Conservation (phyloP, 192 early-diverging fungal genomes). For the Podila minutissima region DNA sequence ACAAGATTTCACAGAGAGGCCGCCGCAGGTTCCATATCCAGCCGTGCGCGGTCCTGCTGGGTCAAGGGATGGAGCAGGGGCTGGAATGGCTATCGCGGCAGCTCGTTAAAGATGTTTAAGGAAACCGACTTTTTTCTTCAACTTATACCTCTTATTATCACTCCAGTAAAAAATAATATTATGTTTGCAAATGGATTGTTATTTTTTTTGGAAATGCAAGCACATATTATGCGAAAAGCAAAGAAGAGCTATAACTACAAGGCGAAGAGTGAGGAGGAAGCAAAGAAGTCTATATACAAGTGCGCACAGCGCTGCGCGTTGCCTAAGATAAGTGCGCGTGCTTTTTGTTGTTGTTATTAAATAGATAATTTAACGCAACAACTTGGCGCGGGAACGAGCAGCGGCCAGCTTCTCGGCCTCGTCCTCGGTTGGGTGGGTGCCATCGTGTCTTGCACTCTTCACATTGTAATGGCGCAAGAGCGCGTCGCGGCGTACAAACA, state of each 20-base stretch:
- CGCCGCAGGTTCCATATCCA: not conserved
- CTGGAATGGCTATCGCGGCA: not conserved
- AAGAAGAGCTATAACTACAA: not conserved
- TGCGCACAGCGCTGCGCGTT: no score
- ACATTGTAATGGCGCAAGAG: conserved; percentile 36
- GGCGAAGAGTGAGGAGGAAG: not conserved
- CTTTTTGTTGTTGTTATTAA: not conserved
- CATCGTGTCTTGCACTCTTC: conserved; percentile 23
- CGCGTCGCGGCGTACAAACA: conserved; percentile 33
- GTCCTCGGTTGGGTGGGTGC: conserved; percentile 16
- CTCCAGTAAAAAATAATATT: no score
- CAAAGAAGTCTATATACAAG: not conserved
- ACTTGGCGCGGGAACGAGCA: conserved; percentile 29
- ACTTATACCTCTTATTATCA: no score
- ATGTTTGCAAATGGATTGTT: not conserved
- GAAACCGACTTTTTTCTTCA: not conserved
- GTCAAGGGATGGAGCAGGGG: not conserved
- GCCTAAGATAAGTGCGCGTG: no score
- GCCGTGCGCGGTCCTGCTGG: not conserved
- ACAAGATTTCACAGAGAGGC: not conserved
- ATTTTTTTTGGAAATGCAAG: no score
- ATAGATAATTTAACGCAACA: conserved; percentile 13
- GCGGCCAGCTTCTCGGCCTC: conserved; percentile 28
- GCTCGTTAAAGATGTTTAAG: not conserved
- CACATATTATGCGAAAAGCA: no score